Evolutionary conservation across 495 filamentous ascomycete genomes (phyloP).

Genomic region (Clavariopsis aquatica): DNA sequence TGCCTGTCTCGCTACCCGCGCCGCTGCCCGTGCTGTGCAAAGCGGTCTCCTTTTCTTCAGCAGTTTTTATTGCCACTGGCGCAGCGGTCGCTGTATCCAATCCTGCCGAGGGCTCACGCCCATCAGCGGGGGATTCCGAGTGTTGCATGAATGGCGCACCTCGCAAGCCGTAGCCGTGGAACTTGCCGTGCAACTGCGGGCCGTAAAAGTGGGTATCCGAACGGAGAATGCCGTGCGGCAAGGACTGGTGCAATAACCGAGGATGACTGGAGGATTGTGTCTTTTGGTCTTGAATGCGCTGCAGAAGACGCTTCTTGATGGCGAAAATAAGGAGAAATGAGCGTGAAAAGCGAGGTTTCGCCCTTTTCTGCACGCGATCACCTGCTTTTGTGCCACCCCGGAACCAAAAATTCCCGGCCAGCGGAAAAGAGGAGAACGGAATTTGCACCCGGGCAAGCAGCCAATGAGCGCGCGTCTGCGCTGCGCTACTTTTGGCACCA

Average conservation of each 20-base stretch:
- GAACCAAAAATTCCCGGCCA: conserved; percentile 1
- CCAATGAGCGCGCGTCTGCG: not conserved
- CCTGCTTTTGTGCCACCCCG: not conserved
- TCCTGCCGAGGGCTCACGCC: not conserved
- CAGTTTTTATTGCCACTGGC: not conserved
- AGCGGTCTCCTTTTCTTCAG: not conserved
- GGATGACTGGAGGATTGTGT: too few species aligned
- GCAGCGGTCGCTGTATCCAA: not conserved
- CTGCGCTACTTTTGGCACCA: not conserved
- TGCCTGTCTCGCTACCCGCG: not conserved
- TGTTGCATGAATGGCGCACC: not conserved
- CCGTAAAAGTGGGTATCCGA: not conserved
- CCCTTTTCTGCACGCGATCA: too few species aligned
- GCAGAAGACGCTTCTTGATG: too few species aligned
- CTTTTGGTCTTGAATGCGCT: too few species aligned
- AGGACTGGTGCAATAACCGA: too few species aligned
- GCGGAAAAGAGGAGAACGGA: not conserved
- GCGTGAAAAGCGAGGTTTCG: too few species aligned
- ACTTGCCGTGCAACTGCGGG: not conserved
- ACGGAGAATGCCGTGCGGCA: not conserved
- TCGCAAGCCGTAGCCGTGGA: not conserved
- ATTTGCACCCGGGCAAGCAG: not conserved
- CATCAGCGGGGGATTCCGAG: not conserved
- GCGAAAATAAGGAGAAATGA: too few species aligned
- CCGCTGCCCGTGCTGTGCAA: not conserved